Evolutionary conservation across 2,329 filamentous ascomycete genomes (phyloP).

Genomic region (Orbilia blumenaviensis): DNA sequence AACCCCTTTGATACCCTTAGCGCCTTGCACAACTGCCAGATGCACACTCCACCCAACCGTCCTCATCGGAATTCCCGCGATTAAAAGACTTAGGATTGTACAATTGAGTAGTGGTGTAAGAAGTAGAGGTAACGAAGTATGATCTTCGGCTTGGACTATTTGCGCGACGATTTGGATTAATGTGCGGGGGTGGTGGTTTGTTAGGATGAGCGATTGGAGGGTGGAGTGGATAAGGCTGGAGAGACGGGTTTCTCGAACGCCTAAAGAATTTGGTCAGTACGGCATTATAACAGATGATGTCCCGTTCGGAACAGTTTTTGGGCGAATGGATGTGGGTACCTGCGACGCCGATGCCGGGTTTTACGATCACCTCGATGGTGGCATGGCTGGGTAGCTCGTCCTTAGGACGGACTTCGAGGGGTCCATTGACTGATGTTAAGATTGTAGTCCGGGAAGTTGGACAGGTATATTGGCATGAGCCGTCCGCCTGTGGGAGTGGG

Average conservation of each 20-base stretch:
- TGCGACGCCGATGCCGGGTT: slow-evolving; percentile 84
- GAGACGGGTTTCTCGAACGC: slow-evolving; percentile 80
- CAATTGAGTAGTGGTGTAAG: slow-evolving; percentile 85
- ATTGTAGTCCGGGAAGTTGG: slow-evolving; percentile 74
- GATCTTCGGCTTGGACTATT: slow-evolving; percentile 73
- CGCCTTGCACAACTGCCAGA: slow-evolving; percentile 66
- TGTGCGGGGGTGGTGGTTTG: slow-evolving; percentile 77
- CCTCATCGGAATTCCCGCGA: slow-evolving; percentile 81
- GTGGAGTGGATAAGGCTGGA: slow-evolving; percentile 78
- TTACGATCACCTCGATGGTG: slow-evolving; percentile 85
- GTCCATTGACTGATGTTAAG: slow-evolving; percentile 87
- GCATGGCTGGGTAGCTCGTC: slow-evolving; percentile 94
- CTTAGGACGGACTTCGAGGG: slow-evolving; percentile 85
- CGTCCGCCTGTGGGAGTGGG: slow-evolving; percentile 74
- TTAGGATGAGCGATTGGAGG: slow-evolving; percentile 76
- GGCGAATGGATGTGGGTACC: slow-evolving; percentile 65
- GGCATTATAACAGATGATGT: slow-evolving; percentile 8
- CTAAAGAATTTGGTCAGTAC: slow-evolving; percentile 59
- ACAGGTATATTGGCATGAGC: slow-evolving; percentile 74
- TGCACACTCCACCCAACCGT: slow-evolving; percentile 74
- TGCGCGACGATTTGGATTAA: slow-evolving; percentile 85
- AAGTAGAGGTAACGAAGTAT: slow-evolving; percentile 72
- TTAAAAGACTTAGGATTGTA: slow-evolving; percentile 78
- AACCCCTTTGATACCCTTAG: background rate
- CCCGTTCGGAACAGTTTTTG: background rate